These are phyloP conservation scores for Acmispon strigosus DNA, from an alignment of 306 rosid genomes.

Conservation along the genomic window DNA sequence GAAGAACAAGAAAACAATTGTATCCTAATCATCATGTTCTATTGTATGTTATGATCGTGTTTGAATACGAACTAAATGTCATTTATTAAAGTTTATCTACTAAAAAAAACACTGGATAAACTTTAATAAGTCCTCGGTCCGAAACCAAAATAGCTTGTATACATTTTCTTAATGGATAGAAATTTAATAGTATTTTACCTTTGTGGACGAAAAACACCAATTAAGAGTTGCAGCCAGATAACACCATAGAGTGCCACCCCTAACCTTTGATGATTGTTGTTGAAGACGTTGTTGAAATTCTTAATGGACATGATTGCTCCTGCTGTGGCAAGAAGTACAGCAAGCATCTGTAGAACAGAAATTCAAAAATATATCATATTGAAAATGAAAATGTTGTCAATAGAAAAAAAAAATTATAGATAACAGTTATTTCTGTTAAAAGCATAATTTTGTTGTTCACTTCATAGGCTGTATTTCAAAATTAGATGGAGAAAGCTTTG, in stretches of 20 bases:
- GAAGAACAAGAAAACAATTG: neutral
- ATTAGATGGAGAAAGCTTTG: conserved; percentile 1
- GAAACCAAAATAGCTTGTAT: neutral
- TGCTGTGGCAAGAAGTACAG: conserved; percentile 62
- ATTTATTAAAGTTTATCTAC: no score
- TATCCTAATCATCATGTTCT: neutral
- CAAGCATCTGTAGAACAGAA: conserved; percentile 44
- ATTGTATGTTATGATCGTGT: no score
- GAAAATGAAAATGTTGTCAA: neutral
- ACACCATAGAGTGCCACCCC: conserved; percentile 73
- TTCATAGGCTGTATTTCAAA: conserved; percentile 22
- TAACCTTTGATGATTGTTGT: conserved; percentile 83
- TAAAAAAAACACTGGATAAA: no score
- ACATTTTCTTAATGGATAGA: neutral
- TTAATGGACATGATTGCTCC: conserved; percentile 87
- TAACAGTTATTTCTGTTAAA: neutral
- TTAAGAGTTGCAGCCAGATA: conserved; percentile 64
- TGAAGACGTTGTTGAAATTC: conserved; percentile 77
- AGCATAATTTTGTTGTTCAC: conserved; percentile 16
- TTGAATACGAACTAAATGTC: no score
- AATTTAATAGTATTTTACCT: conserved; percentile 42
- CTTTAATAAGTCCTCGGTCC: no score
- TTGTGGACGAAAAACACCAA: conserved; percentile 61
- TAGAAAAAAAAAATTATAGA: neutral
- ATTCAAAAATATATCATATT: neutral